Base-by-base conservation (phyloP, 164 flowering plant genomes). In the Stephania japonica region DNA sequence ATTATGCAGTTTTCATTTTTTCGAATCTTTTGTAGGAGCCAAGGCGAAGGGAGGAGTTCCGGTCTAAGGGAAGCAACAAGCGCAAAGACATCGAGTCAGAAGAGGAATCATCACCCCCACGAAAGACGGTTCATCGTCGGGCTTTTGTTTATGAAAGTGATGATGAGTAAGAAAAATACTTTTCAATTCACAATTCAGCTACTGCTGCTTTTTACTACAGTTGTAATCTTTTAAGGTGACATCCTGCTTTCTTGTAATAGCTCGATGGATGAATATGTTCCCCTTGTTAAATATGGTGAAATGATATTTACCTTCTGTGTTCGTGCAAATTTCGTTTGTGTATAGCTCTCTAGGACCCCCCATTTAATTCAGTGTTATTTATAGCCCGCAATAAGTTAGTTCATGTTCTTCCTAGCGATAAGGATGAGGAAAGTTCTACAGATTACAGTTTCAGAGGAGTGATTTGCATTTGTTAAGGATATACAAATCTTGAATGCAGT, bases 31-130 rank as follows among this genome's bases (percentile, higher is more conserved):
- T 78, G 72, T 80, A 90, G 98, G 97, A 86, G 78, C 90, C 88
- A 10, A 84, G 73, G 83, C 90, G 75, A 13, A 87, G 76, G 76
- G 84, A 75, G 79, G 88, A 81, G 25, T 81, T 76, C 26, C 83
- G 84, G 62, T 56, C 62, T 16, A 56, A 56, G 67, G 72, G 88
- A 49, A 75, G 86, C 74, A 77, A 67, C 74, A 94, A 91, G 82
- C 88, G 90, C 73, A 88, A 87, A 76, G 92, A 78, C 65, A 83
- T 89, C 12, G 98, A 91, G 74, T 91, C 98, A 7, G 98, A 94
- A 70, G 91, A 86, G 80, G 98, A 94, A 5, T 88, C 93, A 5
- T 88, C 93, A 75, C 92, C 95, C 64, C 97, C 89, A 4, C 80
- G 89, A 77, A 94, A 89, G 84, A 59, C 77, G 59, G 32, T 84